Conservation (phyloP, 2,329 filamentous ascomycete genomes). For the Pestalotiopsis sp. region DNA sequence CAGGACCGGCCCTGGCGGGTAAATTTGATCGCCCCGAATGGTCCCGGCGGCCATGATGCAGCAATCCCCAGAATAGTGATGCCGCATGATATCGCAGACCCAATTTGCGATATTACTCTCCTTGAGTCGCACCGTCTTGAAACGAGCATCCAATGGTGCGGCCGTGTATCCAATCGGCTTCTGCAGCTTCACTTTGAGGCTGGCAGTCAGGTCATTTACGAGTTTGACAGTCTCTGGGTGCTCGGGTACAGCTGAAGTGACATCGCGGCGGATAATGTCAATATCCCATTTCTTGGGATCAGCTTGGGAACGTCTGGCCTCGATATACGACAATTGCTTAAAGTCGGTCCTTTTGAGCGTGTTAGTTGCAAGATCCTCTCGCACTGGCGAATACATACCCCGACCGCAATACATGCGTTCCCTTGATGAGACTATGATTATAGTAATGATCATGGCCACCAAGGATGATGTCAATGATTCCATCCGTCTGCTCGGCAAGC, state of each 20-base stretch:
- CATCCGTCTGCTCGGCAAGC: slow-evolving; percentile 73
- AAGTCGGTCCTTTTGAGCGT: slow-evolving; percentile 69
- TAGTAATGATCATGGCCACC: slow-evolving; percentile 94
- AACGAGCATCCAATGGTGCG: slow-evolving; percentile 81
- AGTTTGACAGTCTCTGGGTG: slow-evolving; percentile 64
- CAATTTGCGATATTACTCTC: slow-evolving; percentile 92
- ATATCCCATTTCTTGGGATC: slow-evolving; percentile 69
- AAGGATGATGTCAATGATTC: slow-evolving; percentile 81
- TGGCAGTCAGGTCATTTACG: slow-evolving; percentile 71
- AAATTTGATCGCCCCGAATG: slow-evolving; percentile 86
- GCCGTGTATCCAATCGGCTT: slow-evolving; percentile 85
- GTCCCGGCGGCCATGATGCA: slow-evolving; percentile 84
- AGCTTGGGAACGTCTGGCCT: slow-evolving; percentile 62
- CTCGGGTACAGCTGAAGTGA: slow-evolving; percentile 69
- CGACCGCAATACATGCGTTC: slow-evolving; percentile 82
- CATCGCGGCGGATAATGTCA: slow-evolving; percentile 74
- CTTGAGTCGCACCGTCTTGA: slow-evolving; percentile 74
- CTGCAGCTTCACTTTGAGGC: slow-evolving; percentile 75
- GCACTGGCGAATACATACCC: slow-evolving; percentile 33
- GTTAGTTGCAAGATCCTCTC: not conserved
- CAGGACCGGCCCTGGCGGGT: slow-evolving; percentile 76
- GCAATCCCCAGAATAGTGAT: slow-evolving; percentile 80
- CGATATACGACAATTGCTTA: slow-evolving; percentile 88
- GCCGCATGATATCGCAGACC: slow-evolving; percentile 88
- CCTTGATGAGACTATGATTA: slow-evolving; percentile 74